Evolutionary conservation across 192 early-diverging fungal genomes (phyloP).

Genomic region (Phlyctochytrium arcticum): DNA sequence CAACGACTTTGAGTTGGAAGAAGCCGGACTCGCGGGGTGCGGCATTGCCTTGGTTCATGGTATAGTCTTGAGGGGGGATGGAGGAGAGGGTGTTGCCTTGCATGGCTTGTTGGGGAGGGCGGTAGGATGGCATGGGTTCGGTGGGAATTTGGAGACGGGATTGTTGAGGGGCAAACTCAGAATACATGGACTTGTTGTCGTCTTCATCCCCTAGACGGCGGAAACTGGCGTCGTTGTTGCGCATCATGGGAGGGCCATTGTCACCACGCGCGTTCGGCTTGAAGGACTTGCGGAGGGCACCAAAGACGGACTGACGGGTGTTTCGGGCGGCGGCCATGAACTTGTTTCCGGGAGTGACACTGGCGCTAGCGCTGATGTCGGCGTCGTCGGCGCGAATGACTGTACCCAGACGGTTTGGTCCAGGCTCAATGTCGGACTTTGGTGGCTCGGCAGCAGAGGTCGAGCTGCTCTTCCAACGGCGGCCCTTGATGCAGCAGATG

Average conservation of each 20-base stretch:
- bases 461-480: conserved; percentile 8
- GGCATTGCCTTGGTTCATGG: neutral
- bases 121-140: conserved; percentile 3
- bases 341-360: neutral
- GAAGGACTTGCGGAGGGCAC: conserved; percentile 11
- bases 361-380: neutral
- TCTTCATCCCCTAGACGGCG: too few relatives aligned
- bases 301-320: conserved; percentile 1
- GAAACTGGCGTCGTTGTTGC: too few relatives aligned
- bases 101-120: neutral
- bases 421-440: conserved; percentile 3
- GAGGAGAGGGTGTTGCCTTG: neutral
- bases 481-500: conserved; percentile 19
- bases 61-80: neutral
- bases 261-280: neutral
- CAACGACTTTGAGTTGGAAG: conserved; percentile 17
- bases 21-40: neutral
- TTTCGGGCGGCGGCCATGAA: neutral
- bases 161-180: neutral
- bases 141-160: neutral
- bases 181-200: conserved; percentile 10
- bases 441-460: conserved; percentile 26
- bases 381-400: neutral
- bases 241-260: neutral
- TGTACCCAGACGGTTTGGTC: conserved; percentile 2